Conservation (phyloP, 2,329 filamentous ascomycete genomes). For the Venturia nashicola region DNA sequence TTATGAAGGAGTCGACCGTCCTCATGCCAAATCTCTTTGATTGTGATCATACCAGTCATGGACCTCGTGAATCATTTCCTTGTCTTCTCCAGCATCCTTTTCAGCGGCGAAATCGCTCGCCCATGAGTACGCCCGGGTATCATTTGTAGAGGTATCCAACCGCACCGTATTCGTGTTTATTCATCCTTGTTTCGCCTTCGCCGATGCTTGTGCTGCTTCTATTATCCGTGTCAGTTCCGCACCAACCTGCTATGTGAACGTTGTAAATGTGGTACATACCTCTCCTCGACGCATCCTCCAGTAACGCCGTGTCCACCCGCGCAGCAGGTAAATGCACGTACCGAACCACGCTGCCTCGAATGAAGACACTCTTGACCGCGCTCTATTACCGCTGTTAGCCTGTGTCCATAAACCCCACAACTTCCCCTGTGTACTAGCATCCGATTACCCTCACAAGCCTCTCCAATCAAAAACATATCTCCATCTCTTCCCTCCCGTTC, state of each 20-base stretch:
- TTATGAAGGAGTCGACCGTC: background rate
- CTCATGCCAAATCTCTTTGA: background rate
- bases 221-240: background rate
- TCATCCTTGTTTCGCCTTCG: slow-evolving; percentile 21
- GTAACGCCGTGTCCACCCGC: slow-evolving; percentile 71
- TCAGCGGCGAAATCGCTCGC: background rate
- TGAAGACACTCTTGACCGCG: slow-evolving; percentile 91
- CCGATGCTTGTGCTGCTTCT: slow-evolving; percentile 21
- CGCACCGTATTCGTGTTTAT: background rate
- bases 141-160: background rate
- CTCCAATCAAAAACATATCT: background rate
- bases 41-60: background rate
- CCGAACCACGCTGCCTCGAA: slow-evolving; percentile 80
- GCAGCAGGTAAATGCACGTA: slow-evolving; percentile 79
- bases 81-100: background rate
- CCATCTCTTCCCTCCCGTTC: background rate
- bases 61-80: background rate
- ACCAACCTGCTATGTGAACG: background rate
- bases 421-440: background rate
- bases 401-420: background rate
- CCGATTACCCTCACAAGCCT: background rate
- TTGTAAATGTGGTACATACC: slow-evolving; percentile 35
- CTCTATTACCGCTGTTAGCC: slow-evolving; percentile 30
- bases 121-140: background rate
- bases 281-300: slow-evolving; percentile 86